Base-by-base conservation (phyloP, 2,329 filamentous ascomycete species). In the Fusarium globosum region DNA sequence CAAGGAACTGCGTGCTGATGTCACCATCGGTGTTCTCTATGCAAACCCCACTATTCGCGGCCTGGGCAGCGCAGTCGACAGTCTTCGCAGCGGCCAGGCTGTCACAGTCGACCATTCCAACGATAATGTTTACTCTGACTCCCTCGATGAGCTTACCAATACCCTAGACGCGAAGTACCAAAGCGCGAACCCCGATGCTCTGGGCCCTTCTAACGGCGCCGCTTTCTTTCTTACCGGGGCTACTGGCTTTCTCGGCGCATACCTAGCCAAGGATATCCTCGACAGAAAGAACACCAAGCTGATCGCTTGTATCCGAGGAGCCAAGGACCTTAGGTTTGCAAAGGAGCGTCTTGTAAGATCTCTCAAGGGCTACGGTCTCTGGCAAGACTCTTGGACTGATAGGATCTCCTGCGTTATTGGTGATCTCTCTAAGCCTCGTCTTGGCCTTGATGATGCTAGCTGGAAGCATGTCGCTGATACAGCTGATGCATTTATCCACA, bases 181-280 rank as follows among this genome's bases (percentile, higher is more conserved):
- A 51, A 71, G 75, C 6, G 79, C 78, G 2, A 77, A 79, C 15
- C 88, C 90, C 64, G 18, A 77, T 76, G 10, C 57, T 78, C 28
- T 67, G 72, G 39, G 53, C 77, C 28, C 39, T 26, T 45, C 18
- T 12, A 45, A 30, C 30, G 56, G 30, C 33, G 41, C 38, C 38
- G 28, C n/a, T 28, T 48, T 58, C 33, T 93, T 98, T 81, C 84
- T 98, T 10, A 98, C 95, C 6, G 95, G 96, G 48, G 94, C 94
- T 8, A 98, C 79, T 4, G 79, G 80, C 28, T 98, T 98, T 85
- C 83, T 98, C 26, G 95, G 95, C 35, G 89, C 93, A 1, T 97
- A 95, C 78, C 85, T 98, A 16, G 85, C 97, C 38, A 88, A 88
- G 62, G 94, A 97, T 62, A 82, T 97, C 3, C 86, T 98, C 3